Base-by-base conservation (phyloP, 1,284 basidiomycete genomes). In the Fomitopsis schrenkii region DNA sequence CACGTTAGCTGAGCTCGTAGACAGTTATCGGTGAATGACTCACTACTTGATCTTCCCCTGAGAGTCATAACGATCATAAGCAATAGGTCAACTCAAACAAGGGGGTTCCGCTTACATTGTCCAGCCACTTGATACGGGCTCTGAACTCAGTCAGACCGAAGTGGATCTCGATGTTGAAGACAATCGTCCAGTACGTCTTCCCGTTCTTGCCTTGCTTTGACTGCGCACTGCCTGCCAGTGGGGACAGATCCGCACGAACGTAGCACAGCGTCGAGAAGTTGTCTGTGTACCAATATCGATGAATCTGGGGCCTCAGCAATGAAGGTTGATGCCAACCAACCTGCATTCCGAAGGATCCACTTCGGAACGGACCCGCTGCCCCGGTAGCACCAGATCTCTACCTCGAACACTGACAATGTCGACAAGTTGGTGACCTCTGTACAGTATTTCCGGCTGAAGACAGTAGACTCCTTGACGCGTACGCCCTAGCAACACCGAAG, bases 121-220 rank as follows among this genome's bases (percentile, higher is more conserved):
- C 89, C 52, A 85, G 79, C 90, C 89, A 91, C 72, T 91, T 91
- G 63, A 91, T 90, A 59, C 90, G 80, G 1, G 90, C 88, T 71
- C 79, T 87, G 76, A 91, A 91, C 73, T 92, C 90, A 0, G 89
- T 91, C 64, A 91, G 70, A 44, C 90, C 90, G 63, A 91, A 91
- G 70, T 91, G 88, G 60, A 92, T 91, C 70, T 91, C 90, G 40
- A 92, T 85, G 40, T 86, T 88, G 72, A 91, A 91, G 22, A 91
- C 85, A 62, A 91, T 90, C 22, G 87, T 90, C 88, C 88, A 91
- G 66, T 90, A 91, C 14, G 79, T 84, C 74, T 84, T 88, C 55
- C 86, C 86, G 53, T 80, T 82, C 65, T 74, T 82, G 1, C 88
- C 85, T 7, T 75, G 71, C 70, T 90, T 90, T 1, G 88, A 75